Evolutionary conservation across 305 asterid species (phyloP).

Genomic region (Solanum chacoense): DNA sequence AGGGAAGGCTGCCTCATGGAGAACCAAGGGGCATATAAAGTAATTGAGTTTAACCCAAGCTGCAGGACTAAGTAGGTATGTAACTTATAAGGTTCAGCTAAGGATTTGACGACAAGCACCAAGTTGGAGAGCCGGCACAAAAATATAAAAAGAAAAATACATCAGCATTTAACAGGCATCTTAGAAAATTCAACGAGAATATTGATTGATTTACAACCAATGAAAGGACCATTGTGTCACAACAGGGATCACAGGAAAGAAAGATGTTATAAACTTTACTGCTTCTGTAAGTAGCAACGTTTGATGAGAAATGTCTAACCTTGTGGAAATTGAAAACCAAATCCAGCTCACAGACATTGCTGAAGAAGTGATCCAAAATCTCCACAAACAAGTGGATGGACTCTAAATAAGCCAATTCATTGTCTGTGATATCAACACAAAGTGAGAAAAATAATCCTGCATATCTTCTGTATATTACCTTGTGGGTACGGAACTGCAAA

Average conservation of each 20-base stretch:
- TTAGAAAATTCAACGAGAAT: neutral
- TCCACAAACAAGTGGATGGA: conserved; percentile 92
- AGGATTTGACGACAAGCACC: neutral
- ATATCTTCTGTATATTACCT: conserved; percentile 89
- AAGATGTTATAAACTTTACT: neutral
- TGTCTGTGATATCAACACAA: conserved; percentile 91
- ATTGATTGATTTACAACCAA: neutral
- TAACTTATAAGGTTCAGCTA: neutral
- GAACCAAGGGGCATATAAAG: neutral
- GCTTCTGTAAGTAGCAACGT: neutral
- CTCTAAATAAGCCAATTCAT: conserved; percentile 85
- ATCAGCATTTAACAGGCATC: neutral
- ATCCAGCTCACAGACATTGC: conserved; percentile 95
- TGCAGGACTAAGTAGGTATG: neutral
- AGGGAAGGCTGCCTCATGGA: neutral
- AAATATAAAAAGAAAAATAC: neutral
- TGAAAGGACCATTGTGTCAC: neutral
- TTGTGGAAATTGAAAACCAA: conserved; percentile 95
- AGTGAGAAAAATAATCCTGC: conserved; percentile 92
- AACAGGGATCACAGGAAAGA: neutral
- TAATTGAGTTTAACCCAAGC: neutral
- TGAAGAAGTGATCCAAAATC: conserved; percentile 90
- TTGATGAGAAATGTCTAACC: conserved; percentile 36
- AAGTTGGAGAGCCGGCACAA: neutral
- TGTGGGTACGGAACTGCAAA: conserved; percentile 86